phyloP scores from a whole-genome alignment of 225 moss, liverwort and hornwort genomes.

The Bryum argenteum region DNA sequence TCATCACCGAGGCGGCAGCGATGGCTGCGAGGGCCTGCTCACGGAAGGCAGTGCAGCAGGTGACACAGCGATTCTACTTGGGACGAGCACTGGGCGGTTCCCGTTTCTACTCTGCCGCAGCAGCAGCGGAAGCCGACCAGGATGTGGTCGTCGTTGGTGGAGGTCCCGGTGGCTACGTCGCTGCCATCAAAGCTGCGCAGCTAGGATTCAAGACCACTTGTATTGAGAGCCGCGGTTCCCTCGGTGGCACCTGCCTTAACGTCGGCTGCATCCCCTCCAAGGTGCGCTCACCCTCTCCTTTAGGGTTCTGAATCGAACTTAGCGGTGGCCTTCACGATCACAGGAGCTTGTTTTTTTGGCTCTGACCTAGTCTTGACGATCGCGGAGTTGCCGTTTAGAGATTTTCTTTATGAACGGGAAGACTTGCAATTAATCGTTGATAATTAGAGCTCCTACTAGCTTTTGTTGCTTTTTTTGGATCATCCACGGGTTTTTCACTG shows the following conservation, averaged over 20 bases:
- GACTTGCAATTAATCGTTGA: too few species aligned
- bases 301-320: background rate
- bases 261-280: conserved; percentile 98
- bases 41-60: conserved; percentile 61
- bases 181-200: conserved; percentile 96
- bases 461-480: too few species aligned
- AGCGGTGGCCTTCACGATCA: conserved; percentile 10
- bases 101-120: conserved; percentile 62
- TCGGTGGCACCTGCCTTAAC: conserved; percentile 93
- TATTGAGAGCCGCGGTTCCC: conserved; percentile 77
- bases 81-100: conserved; percentile 33
- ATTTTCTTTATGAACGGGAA: too few species aligned
- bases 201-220: conserved; percentile 93
- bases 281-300: conserved; percentile 35
- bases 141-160: conserved; percentile 84
- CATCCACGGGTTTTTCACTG: too few species aligned
- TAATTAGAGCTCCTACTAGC: too few species aligned
- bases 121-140: conserved; percentile 49
- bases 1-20: conserved; percentile 3
- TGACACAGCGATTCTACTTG: conserved; percentile 45
- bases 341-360: background rate
- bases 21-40: conserved; percentile 78
- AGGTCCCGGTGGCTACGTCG: conserved; percentile 92
- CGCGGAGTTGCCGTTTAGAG: too few species aligned
- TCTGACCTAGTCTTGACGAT: conserved; percentile 29